phyloP scores from a whole-genome alignment of 179 eudicot genomes.

The Beta lomatogona region DNA sequence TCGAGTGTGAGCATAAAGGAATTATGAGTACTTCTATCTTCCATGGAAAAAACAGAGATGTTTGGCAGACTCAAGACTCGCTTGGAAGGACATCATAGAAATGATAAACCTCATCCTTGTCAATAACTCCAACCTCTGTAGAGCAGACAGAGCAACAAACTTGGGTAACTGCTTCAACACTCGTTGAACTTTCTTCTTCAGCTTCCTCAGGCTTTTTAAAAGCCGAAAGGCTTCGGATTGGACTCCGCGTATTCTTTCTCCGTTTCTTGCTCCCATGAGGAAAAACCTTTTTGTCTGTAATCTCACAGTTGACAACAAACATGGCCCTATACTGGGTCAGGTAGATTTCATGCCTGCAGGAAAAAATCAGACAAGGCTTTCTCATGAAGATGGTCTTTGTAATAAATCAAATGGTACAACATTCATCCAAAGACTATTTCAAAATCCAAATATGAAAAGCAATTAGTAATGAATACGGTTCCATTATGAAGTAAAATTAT shows the following conservation, averaged over 20 bases:
- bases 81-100: slow-evolving; percentile 84
- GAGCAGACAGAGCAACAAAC: slow-evolving; percentile 83
- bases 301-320: slow-evolving; percentile 73
- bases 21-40: too few relatives aligned
- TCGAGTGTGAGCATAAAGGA: too few relatives aligned
- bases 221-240: too few relatives aligned
- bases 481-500: not conserved
- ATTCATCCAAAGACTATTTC: not conserved
- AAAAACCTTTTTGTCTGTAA: slow-evolving; percentile 42
- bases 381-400: not conserved
- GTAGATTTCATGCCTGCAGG: slow-evolving; percentile 69
- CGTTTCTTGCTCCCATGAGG: slow-evolving; percentile 47
- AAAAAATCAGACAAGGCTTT: not conserved
- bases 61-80: slow-evolving; percentile 44
- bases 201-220: slow-evolving; percentile 15
- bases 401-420: not conserved
- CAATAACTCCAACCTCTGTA: slow-evolving; percentile 80
- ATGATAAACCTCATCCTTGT: slow-evolving; percentile 89
- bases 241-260: slow-evolving; percentile 48
- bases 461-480: not conserved
- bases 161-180: slow-evolving; percentile 44
- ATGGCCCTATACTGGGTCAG: slow-evolving; percentile 80
- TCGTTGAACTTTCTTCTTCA: slow-evolving; percentile 32
- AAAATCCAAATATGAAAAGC: not conserved
- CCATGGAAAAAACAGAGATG: too few relatives aligned